Base-by-base conservation (phyloP, 768 basidiomycete species). In the Mycena floridula region DNA sequence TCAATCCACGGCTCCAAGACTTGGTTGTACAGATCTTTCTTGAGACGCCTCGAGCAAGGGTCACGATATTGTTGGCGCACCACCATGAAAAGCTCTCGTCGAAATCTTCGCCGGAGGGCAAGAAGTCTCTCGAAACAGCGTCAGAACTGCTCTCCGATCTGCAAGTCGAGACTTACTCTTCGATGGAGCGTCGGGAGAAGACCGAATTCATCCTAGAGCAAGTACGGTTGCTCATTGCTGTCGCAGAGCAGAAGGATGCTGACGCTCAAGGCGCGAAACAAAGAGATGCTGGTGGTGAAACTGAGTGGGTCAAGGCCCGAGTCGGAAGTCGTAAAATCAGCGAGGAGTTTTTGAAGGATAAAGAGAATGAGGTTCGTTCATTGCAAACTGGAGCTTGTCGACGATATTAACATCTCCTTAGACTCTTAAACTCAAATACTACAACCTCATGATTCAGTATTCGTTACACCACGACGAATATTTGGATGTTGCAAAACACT, bases 131-230 rank as follows among this genome's bases (percentile, higher is more conserved):
- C 28, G 81, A 87, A 55, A 85, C 82, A 0, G 93, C 96, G 5
- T 93, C 90, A 0, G 96, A 98, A 51, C 69, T 98, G 23, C 74
- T 98, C 49, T 85, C 85, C 20, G 96, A 99, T 47, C 79, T 99
- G 2, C 94, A 97, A 68, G 94, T 99, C 28, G 96, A 99, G 66
- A 98, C 96, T 2, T 99, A 97, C 61, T 97, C 94, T 12, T 92
- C 90, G 5, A 98, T 99, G 96, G 91, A 97, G 51, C 82, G 93
- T 48, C 70, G 88, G 58, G 96, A 99, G 65, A 99, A 99, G 74
- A 96, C 92, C 4, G 92, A 98, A 61, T 97, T 99, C 57, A 89
- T 99, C 53, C 68, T 98, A 36, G 95, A 98, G 64, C 96, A 98
- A 64, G 98, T 99, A 92, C 76, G 96, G 46, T 62, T 98, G 41